Evolutionary conservation across 495 filamentous ascomycete species (phyloP).

Genomic region (Penicillium roqueforti): DNA sequence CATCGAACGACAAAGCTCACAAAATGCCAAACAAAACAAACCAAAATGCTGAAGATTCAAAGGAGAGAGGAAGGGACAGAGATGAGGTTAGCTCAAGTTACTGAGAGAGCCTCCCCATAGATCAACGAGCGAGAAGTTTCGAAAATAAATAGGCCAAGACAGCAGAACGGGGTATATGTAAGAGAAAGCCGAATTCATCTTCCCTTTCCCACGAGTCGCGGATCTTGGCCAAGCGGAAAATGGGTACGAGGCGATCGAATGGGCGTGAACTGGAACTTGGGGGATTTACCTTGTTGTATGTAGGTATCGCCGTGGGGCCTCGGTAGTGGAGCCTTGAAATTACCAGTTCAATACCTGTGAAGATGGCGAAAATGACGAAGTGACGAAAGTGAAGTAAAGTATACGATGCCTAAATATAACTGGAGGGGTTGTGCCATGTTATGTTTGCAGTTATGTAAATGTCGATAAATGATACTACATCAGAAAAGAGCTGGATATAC

Average conservation of each 20-base stretch:
- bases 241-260: background rate
- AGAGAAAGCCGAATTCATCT: background rate
- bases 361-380: background rate
- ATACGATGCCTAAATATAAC: background rate
- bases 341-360: background rate
- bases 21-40: background rate
- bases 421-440: too few species aligned
- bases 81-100: too few species aligned
- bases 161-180: slow-evolving; percentile 8
- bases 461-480: too few species aligned
- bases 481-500: too few species aligned
- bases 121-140: background rate
- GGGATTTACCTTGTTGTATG: too few species aligned
- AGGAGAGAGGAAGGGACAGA: background rate
- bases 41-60: background rate
- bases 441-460: too few species aligned
- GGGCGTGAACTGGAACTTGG: background rate
- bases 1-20: background rate
- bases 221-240: slow-evolving; percentile 2
- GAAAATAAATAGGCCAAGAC: background rate
- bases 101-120: background rate
- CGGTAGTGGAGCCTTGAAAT: background rate
- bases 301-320: background rate
- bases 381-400: background rate
- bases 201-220: background rate